Base-by-base conservation (phyloP, 208 protist species). In the Lotmaria passim region DNA sequence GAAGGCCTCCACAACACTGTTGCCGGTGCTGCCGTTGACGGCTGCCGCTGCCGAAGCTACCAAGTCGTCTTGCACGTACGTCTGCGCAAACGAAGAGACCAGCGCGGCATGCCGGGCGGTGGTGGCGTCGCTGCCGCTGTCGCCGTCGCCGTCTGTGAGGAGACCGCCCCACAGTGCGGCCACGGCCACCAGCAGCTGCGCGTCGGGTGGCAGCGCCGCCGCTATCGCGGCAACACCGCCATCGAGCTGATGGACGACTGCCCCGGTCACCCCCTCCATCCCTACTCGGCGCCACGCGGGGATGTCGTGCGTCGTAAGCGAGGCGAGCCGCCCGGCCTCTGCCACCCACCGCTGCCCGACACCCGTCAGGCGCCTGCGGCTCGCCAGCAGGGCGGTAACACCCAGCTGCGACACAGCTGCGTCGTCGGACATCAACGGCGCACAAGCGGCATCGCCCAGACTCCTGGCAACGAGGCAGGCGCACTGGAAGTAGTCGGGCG, bases 121-220 rank as follows among this genome's bases (percentile, higher is more conserved):
- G 38, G 2, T 39, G 34, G 21, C 19, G 43, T 8, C 28, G 5
- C 21, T 28, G 41, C 24, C 17, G 12, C 23, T 19, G 43, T 10
- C 30, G 65, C 15, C 8, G 38, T 28, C 39, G 31, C n/a, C 48
- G 17, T 28, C 46, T 34, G 6, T 36, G 15, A 81, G 39, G 15
- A 81, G 50, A 2, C 50, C 47, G 3, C 75, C 75, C 75, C 75
- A 81, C 12, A 81, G 64, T n/a, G 53, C 43, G 10, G 75, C 69
- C 1, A 77, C 44, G 1, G 38, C 58, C 48, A 70, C 12, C 48
- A 63, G 48, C 21, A 77, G 59, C 8, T 38, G 24, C 31, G 70
- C 43, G 3, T 58, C 55, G 5, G 30, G 7, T 4, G 59, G 41
- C 14, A 63, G 33, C 19, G 52, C 15, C 19, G 17, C 17, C 21